Base-by-base conservation (phyloP, 768 basidiomycete species). In the Hypsizygus marmoreus region DNA sequence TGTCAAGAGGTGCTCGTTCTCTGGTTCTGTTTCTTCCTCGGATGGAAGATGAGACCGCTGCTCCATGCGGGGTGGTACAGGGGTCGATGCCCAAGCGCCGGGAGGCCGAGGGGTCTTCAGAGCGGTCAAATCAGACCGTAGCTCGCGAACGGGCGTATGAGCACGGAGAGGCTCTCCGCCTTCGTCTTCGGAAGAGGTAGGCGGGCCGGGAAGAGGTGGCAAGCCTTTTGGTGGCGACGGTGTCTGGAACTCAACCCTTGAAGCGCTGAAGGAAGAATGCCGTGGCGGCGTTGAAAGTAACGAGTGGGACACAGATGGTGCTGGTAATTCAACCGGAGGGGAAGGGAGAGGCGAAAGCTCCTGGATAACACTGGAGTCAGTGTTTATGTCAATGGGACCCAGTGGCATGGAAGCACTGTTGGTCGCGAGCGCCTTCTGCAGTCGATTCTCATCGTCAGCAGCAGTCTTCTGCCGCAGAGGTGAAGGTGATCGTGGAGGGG, bases 151-250 rank as follows among this genome's bases (percentile, higher is more conserved):
- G 48, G 45, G 35, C 24, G 48, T 29, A 23, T 37, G 41, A 28
- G n/a, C 30, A 51, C n/a, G n/a, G n/a, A n/a, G n/a, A n/a, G 65
- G 49, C 47, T 64, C 40, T 43, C 61, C 62, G 25, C 53, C 62
- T 19, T 60, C 72, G 32, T 81, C 77, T 25, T 78, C 79, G 11
- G 75, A 75, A 8, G 78, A 77, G n/a, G 75, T 76, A 2, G 85
- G 83, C 3, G 81, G 83, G 13, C 65, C 82, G 10, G 86, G 86
- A 37, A 88, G 77, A 6, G 84, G 84, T 8, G 86, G 83, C 47
- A 86, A 70, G 34, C 71, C 76, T 31, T 68, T 69, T 1, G 82
- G 80, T 23, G 86, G 83, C 1, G 86, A 80, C 7, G 83, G 85
- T 0, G 82, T 86, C 54, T 74, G 66, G 54, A 81, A 82, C 41